Conservation (phyloP, 768 basidiomycete species). For the Tulasnella sp. region DNA sequence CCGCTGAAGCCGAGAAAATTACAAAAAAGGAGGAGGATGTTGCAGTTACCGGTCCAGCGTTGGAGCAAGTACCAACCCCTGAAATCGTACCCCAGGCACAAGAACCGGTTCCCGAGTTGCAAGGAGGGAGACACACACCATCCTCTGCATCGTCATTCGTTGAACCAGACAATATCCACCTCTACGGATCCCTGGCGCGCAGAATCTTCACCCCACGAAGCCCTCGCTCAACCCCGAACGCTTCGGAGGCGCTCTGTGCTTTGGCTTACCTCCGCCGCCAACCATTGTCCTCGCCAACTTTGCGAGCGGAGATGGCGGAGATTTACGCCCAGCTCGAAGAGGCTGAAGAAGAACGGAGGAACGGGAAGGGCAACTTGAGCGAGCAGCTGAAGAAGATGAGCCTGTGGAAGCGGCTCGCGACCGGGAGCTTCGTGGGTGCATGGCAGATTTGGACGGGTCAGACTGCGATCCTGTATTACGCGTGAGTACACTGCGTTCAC, state of each 20-base stretch:
- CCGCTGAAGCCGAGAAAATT: background rate
- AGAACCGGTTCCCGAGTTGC: background rate
- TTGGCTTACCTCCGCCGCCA: conserved; percentile 11
- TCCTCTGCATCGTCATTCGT: background rate
- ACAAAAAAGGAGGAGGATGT: background rate
- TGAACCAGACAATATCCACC: background rate
- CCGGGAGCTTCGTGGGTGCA: conserved; percentile 7
- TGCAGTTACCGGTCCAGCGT: background rate
- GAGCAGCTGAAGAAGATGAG: conserved; percentile 7
- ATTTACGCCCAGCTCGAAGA: conserved; percentile 14
- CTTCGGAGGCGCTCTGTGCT: background rate
- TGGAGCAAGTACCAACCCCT: background rate
- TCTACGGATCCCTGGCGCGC: background rate
- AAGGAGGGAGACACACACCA: background rate
- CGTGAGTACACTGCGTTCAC: background rate
- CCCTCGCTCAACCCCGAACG: background rate
- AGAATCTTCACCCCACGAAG: background rate
- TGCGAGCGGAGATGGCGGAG: conserved; percentile 13
- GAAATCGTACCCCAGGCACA: background rate
- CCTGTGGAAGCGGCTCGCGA: background rate
- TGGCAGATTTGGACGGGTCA: conserved; percentile 20
- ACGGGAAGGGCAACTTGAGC: background rate
- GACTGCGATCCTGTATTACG: conserved; percentile 17
- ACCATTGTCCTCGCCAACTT: background rate
- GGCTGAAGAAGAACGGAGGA: conserved; percentile 1